These are phyloP conservation scores for Penicillium thymicola DNA, from an alignment of 2,329 filamentous ascomycete genomes.

Conservation along the genomic window DNA sequence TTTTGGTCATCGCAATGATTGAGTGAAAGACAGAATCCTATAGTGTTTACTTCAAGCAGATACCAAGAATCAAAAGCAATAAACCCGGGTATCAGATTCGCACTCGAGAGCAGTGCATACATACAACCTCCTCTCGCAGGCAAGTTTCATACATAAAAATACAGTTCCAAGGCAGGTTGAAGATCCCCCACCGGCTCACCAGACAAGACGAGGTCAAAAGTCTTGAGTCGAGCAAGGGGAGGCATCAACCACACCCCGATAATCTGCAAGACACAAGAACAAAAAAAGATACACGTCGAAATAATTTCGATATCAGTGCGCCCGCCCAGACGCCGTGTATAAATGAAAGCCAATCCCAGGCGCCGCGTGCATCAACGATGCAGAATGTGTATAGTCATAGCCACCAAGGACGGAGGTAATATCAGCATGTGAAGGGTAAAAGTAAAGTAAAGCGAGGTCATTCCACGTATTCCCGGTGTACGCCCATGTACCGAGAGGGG, in stretches of 20 bases:
- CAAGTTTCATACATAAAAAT: slow-evolving; percentile 17
- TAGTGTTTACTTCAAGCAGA: not conserved
- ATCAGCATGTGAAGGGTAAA: slow-evolving; percentile 13
- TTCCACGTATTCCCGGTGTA: slow-evolving; percentile 11
- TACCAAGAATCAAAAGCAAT: not conserved
- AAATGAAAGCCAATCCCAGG: slow-evolving; percentile 9
- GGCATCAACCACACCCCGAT: not conserved
- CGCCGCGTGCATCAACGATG: slow-evolving; percentile 14
- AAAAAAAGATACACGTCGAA: slow-evolving; percentile 4
- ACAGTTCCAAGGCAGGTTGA: slow-evolving; percentile 6
- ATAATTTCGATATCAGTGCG: slow-evolving; percentile 1
- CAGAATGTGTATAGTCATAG: slow-evolving; percentile 14
- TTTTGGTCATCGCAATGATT: not conserved
- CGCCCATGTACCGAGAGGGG: not conserved
- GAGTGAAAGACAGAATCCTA: not conserved
- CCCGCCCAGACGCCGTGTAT: slow-evolving; percentile 9
- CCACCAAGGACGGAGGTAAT: slow-evolving; percentile 6
- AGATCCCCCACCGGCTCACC: not conserved
- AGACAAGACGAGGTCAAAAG: not conserved
- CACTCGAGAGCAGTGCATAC: slow-evolving; percentile 10
- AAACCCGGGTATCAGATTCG: slow-evolving; percentile 19
- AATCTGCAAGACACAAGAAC: slow-evolving; percentile 11
- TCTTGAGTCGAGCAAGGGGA: not conserved
- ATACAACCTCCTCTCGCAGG: slow-evolving; percentile 8
- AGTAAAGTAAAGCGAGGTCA: slow-evolving; percentile 5